Evolutionary conservation across 345 rosid genomes (phyloP).

Genomic region (Geranium rotundifolium): DNA sequence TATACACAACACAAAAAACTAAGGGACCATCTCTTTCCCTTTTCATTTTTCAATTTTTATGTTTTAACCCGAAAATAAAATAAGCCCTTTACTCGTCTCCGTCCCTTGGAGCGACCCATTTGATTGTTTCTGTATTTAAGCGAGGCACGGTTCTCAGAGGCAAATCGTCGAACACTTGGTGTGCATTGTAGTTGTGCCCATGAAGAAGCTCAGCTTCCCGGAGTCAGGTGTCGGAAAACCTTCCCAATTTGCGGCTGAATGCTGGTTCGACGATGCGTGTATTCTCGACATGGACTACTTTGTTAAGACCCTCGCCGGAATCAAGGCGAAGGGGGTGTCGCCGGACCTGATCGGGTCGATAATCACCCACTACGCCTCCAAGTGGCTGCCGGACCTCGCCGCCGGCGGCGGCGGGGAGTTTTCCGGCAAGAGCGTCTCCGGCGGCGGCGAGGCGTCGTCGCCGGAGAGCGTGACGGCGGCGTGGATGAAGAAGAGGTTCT

Average conservation of each 20-base stretch:
- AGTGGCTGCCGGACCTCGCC: constrained; percentile 75
- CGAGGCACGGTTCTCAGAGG: too few relatives aligned
- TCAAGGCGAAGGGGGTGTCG: constrained; percentile 71
- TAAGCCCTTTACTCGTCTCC: too few relatives aligned
- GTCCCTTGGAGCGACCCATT: too few relatives aligned
- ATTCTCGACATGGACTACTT: constrained; percentile 73
- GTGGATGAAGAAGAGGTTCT: constrained; percentile 64
- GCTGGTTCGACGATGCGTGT: constrained; percentile 65
- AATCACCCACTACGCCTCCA: constrained; percentile 70
- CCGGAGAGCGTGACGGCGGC: constrained; percentile 52
- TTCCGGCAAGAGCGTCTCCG: constrained; percentile 12
- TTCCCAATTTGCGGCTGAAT: constrained; percentile 18
- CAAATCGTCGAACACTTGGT: too few relatives aligned
- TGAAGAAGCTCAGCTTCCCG: constrained; percentile 32
- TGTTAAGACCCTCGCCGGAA: constrained; percentile 55
- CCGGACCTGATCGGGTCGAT: constrained; percentile 77
- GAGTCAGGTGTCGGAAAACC: constrained; percentile 30
- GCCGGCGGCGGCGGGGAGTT: constrained; percentile 10
- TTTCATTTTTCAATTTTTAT: too few relatives aligned
- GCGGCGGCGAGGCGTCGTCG: too few relatives aligned
- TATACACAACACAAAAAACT: neutral
- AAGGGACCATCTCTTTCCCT: neutral
- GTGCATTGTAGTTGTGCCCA: neutral
- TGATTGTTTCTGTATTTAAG: too few relatives aligned
- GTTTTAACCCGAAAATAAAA: too few relatives aligned